Evolutionary conservation across 331 rosid species (phyloP).

Genomic region (Erythrophleum ivorense): DNA sequence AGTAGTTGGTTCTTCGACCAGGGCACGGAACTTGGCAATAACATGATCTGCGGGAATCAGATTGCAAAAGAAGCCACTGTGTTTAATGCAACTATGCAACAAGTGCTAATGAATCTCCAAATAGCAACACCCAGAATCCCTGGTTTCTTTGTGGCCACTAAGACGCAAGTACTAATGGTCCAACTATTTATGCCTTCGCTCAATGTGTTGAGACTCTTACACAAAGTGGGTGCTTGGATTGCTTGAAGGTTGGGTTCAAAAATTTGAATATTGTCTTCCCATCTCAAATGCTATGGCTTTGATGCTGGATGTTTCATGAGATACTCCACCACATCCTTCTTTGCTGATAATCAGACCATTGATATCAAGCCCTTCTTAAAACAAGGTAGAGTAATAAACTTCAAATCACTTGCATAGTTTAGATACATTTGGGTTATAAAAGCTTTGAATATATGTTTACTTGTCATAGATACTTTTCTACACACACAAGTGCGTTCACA

Average conservation of each 20-base stretch:
- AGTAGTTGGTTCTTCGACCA: not conserved
- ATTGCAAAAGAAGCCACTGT: slow-evolving; percentile 22
- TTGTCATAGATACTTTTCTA: too few relatives aligned
- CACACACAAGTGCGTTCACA: too few relatives aligned
- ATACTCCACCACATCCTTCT: slow-evolving; percentile 8
- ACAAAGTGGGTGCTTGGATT: slow-evolving; percentile 35
- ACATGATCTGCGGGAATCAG: slow-evolving; percentile 40
- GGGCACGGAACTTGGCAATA: not conserved
- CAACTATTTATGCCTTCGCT: slow-evolving; percentile 49
- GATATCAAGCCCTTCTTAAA: not conserved
- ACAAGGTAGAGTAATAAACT: not conserved
- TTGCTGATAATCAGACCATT: not conserved
- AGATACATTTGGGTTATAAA: too few relatives aligned
- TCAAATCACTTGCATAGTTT: too few relatives aligned
- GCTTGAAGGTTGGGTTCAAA: not conserved
- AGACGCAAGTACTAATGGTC: not conserved
- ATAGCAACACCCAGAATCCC: slow-evolving; percentile 44
- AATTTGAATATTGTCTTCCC: not conserved
- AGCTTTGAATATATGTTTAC: too few relatives aligned
- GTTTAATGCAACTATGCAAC: slow-evolving; percentile 32
- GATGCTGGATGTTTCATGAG: not conserved
- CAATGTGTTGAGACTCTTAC: slow-evolving; percentile 51
- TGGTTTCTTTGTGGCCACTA: slow-evolving; percentile 42
- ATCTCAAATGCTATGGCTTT: not conserved
- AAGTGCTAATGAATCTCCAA: slow-evolving; percentile 40